Evolutionary conservation across 768 basidiomycete genomes (phyloP), one percentile per base, ranked within the genome.

Genomic region (Flagelloscypha sp.): DNA sequence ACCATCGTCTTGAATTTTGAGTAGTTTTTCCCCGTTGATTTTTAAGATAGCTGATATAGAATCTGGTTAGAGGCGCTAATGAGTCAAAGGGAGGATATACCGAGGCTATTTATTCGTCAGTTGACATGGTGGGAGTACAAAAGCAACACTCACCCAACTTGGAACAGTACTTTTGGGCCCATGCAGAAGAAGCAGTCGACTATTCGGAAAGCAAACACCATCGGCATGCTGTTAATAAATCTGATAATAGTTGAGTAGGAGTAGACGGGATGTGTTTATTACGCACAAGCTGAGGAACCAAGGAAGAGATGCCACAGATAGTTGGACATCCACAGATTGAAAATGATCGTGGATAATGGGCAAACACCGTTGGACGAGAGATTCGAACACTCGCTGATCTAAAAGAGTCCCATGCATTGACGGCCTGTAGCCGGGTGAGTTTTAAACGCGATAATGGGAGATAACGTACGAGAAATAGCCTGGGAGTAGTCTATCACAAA

Each of bases 341-440:
- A 97, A 95, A 56, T 98, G 87, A 19, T 95, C 89, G 47, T 93
- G 82, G 46, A 99, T 87, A 49, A 94, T 84, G 3, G 92, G 92
- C 24, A 97, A 67, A 62, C 85, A 87, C 36, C 79, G 76, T 37
- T 82, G 72, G 6, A 98, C 93, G 21, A 99, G 70, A 5, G 92
- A 79, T 54, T 99, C 95, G 43, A 99, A 99, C 0, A 99, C 95
- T 13, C 92, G 75, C 56, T 99, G 95, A 54, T 99, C 95, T n/a
- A 99, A 76, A 8, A 99, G 72, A 0, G 95, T 99, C 10, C 95
- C 95, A 48, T 97, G 90, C 95, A 99, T 99, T 1, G 93, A 94
- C 2, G 90, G 88, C 44, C 90, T 93, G 46, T 9, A 25, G 25
- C 9, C 20, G 36, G 38, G 21, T 36, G 15, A 35, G 16, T 19